phyloP scores from a whole-genome alignment of 352 stramenopile genomes.

The Chrysophaeum taylorii region DNA sequence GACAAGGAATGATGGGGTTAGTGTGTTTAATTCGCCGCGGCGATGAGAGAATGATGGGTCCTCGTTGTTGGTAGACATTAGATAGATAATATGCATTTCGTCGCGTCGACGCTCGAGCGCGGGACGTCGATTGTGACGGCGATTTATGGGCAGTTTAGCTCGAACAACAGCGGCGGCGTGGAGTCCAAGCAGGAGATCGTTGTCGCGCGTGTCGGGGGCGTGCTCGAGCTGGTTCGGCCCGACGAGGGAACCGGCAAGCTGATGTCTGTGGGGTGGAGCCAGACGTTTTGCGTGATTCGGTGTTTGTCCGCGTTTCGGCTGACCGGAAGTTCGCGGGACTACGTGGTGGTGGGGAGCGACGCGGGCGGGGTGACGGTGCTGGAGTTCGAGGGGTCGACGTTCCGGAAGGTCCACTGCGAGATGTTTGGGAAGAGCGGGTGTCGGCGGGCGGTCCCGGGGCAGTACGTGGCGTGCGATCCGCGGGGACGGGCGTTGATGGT shows the following conservation, averaged over 20 bases:
- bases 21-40: too few relatives aligned
- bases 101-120: slow-evolving; percentile 18
- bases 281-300: slow-evolving; percentile 80
- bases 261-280: slow-evolving; percentile 59
- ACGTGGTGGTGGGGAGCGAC: slow-evolving; percentile 88
- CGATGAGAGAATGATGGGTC: too few relatives aligned
- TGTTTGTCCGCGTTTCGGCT: slow-evolving; percentile 73
- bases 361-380: slow-evolving; percentile 87
- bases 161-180: slow-evolving; percentile 61
- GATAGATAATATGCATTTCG: slow-evolving; percentile 6
- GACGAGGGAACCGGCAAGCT: slow-evolving; percentile 47
- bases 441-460: slow-evolving; percentile 86
- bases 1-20: too few relatives aligned
- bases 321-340: slow-evolving; percentile 72
- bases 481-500: slow-evolving; percentile 93
- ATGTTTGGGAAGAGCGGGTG: slow-evolving; percentile 91
- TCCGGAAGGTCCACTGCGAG: slow-evolving; percentile 68
- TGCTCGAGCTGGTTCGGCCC: slow-evolving; percentile 77
- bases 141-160: slow-evolving; percentile 68
- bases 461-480: slow-evolving; percentile 93
- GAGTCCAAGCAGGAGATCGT: slow-evolving; percentile 94
- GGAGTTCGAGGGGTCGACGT: slow-evolving; percentile 65
- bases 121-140: not conserved
- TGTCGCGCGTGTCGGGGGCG: slow-evolving; percentile 69
- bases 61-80: too few relatives aligned